A percentile compares a stretch with the other conserved stretches of the same genome.
phyloP scores from a whole-genome alignment of 352 stramenopile genomes.

The Phytopythium sindhum region DNA sequence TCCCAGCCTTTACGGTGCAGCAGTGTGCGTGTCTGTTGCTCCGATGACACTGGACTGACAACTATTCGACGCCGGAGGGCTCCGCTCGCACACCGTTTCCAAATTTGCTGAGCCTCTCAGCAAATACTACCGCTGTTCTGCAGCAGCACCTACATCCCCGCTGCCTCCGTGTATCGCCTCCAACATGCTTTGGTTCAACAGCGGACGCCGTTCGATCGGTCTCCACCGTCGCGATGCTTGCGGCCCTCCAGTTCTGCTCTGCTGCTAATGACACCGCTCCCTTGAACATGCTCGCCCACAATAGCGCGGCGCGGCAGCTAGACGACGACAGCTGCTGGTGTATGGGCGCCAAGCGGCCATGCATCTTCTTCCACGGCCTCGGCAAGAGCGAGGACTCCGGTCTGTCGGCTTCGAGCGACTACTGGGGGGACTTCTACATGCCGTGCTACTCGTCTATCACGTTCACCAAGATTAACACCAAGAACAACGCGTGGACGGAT shows the following conservation, averaged over 20 bases:
- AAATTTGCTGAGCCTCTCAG: neutral
- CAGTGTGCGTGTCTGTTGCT: neutral
- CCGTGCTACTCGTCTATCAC: slow-evolving; percentile 44
- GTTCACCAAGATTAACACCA: slow-evolving; percentile 43
- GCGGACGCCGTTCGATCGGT: neutral
- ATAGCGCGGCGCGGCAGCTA: neutral
- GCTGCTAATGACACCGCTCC: neutral
- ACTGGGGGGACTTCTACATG: slow-evolving; percentile 39
- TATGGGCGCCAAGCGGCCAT: slow-evolving; percentile 27
- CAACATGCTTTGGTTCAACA: neutral
- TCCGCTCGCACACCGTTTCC: neutral
- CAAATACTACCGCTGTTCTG: neutral
- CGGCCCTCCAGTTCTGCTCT: neutral
- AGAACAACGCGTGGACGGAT: slow-evolving; percentile 38
- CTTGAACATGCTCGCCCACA: neutral
- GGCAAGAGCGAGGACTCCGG: slow-evolving; percentile 22
- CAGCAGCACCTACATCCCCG: neutral
- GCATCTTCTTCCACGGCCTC: slow-evolving; percentile 48
- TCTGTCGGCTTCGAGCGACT: slow-evolving; percentile 20
- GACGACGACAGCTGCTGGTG: slow-evolving; percentile 19
- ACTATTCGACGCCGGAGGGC: neutral
- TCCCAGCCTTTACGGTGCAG: neutral
- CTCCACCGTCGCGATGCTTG: neutral
- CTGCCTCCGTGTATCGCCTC: neutral
- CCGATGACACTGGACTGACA: no score